Evolutionary conservation across 306 rosid species (phyloP), one percentile per base, ranked within the genome.

Genomic region (Arachis hypogaea): DNA sequence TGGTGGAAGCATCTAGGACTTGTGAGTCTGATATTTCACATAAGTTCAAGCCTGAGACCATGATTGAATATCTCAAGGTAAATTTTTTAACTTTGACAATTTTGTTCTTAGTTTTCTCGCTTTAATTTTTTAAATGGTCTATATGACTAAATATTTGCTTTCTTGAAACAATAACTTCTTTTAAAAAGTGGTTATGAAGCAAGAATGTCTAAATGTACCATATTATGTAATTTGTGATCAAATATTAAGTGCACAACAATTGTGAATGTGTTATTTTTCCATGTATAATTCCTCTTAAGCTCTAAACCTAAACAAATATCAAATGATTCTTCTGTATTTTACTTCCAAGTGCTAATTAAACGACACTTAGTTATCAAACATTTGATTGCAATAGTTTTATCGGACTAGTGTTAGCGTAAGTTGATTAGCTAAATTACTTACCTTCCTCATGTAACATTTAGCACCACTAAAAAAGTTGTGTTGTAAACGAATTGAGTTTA

Each of bases 11-110:
- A 68, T 89, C 96, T 22, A 92, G 78, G 79, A 84, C 88, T 78
- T 66, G 72, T 33, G 90, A 84, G 74, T 77, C 83, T 75, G 93
- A 86, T 22, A 78, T 84, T 78, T 78, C 84, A 58, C 95, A 86
- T 61, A 88, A 69, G 64, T 89, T 91, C 76, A 91, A 84, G 83
- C 97, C 97, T 0, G 96, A 94, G 77, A 84, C 85, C 81, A 88
- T 94, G 56, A 89, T 94, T 76, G 96, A 94, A 74, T 94, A 94
- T 87, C 99, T 94, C 87, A 92, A 94, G 99, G 99, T 85, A 72
- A 38, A 66, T 59, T 72, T 76, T 78, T 62, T 56, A 29, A 49
- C 63, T 72, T 59, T 22, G 66, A 65, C 14, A 72, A 40, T 59
- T 41, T 77, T 58, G 50, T 74, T 55, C 66, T 33, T 58, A 75